Conservation (phyloP, 148 eudicot species). For the Silene uniflora region DNA sequence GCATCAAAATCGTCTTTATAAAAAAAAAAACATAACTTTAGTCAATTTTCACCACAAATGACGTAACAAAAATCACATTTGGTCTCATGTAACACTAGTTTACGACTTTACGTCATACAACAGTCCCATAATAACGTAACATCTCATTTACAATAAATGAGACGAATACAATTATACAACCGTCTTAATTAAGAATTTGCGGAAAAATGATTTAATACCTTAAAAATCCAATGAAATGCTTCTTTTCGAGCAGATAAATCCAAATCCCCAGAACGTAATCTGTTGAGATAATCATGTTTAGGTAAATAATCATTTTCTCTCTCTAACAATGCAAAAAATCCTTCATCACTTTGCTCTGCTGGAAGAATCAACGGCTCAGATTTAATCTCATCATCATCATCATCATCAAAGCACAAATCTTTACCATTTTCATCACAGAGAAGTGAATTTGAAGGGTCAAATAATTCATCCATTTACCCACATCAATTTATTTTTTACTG, state of each 20-base stretch:
- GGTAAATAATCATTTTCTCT: slow-evolving; percentile 54
- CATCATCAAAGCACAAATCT: slow-evolving; percentile 42
- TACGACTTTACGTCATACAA: too few species aligned
- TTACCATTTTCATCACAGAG: slow-evolving; percentile 43
- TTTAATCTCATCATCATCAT: slow-evolving; percentile 18
- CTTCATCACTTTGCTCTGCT: slow-evolving; percentile 46
- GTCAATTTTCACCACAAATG: neutral
- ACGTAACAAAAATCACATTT: neutral
- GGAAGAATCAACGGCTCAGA: slow-evolving; percentile 34
- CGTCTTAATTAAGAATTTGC: too few species aligned
- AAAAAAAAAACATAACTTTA: neutral
- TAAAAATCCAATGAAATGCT: slow-evolving; percentile 81
- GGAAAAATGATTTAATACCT: slow-evolving; percentile 35
- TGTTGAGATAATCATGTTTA: slow-evolving; percentile 51
- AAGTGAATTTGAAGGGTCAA: slow-evolving; percentile 35
- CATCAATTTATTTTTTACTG: neutral
- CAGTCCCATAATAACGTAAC: too few species aligned
- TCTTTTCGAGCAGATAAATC: slow-evolving; percentile 50
- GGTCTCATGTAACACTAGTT: neutral
- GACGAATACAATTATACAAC: too few species aligned
- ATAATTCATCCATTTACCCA: slow-evolving; percentile 47
- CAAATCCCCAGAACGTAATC: slow-evolving; percentile 56
- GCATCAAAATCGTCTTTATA: too few species aligned
- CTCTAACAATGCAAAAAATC: slow-evolving; percentile 43
- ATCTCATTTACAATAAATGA: too few species aligned